Conservation (phyloP, 2,329 filamentous ascomycete genomes). For the Pseudogymnoascus sp. region DNA sequence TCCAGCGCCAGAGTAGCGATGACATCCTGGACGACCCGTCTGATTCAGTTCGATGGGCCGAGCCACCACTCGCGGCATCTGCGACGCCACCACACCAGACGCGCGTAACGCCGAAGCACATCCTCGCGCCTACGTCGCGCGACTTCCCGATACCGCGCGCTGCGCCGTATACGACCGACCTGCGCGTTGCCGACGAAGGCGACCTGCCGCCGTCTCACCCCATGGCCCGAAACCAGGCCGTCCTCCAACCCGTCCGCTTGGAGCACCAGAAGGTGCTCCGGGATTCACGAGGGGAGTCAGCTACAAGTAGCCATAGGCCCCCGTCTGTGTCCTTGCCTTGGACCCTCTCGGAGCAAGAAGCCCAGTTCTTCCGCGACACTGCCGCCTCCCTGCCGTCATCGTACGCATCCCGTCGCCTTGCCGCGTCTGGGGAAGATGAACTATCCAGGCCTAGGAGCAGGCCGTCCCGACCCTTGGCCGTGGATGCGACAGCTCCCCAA, state of each 20-base stretch:
- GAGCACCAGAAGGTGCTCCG: background rate
- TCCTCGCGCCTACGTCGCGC: background rate
- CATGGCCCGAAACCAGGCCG: background rate
- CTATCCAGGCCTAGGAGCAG: too few species aligned
- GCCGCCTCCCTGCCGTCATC: too few species aligned
- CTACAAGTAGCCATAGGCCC: background rate
- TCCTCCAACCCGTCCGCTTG: background rate
- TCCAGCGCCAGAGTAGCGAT: background rate
- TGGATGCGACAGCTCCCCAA: too few species aligned
- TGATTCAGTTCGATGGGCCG: background rate
- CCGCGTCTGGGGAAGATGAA: too few species aligned
- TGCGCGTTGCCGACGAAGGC: background rate
- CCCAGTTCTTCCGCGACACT: too few species aligned
- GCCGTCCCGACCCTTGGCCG: too few species aligned
- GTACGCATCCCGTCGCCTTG: too few species aligned
- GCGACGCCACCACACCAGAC: background rate
- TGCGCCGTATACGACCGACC: background rate
- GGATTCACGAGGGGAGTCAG: background rate
- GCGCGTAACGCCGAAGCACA: background rate
- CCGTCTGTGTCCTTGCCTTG: too few species aligned
- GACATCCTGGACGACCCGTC: background rate
- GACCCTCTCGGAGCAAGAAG: too few species aligned
- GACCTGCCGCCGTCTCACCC: background rate
- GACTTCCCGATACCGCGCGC: background rate
- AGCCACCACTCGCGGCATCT: background rate